phyloP scores from a whole-genome alignment of 2,329 filamentous ascomycete genomes.

The Daldinia eschscholtzii region DNA sequence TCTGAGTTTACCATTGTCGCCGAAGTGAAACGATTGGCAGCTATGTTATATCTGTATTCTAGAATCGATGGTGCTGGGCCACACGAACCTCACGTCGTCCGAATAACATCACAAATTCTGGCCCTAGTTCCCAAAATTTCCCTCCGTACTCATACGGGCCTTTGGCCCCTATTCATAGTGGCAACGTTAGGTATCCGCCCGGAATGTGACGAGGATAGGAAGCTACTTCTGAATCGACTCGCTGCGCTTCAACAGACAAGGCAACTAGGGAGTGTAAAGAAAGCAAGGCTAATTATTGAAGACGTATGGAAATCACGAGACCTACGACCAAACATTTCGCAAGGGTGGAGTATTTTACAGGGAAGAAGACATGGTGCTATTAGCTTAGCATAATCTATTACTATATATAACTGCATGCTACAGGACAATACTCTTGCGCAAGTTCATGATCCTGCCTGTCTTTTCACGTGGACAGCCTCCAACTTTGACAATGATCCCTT shows the following conservation, averaged over 20 bases:
- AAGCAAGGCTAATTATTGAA: constrained; percentile 50
- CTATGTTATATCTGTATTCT: constrained; percentile 50
- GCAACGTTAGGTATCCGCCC: constrained; percentile 49
- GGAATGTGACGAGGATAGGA: constrained; percentile 48
- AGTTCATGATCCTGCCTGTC: not conserved
- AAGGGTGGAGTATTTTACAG: constrained; percentile 39
- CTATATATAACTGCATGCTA: not conserved
- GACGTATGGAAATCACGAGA: constrained; percentile 52
- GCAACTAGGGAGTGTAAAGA: constrained; percentile 51
- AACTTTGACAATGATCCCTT: not conserved
- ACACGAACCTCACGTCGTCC: constrained; percentile 43
- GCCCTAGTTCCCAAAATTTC: constrained; percentile 45
- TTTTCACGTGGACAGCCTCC: not conserved
- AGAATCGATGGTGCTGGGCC: constrained; percentile 47
- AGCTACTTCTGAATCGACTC: constrained; percentile 44
- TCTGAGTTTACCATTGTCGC: constrained; percentile 39
- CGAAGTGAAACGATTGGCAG: constrained; percentile 48
- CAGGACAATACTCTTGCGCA: not conserved
- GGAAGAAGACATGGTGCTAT: constrained; percentile 42
- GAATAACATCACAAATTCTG: constrained; percentile 45
- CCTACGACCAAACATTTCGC: constrained; percentile 28
- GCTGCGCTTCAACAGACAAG: constrained; percentile 48
- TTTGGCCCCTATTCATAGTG: constrained; percentile 52
- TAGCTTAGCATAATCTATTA: constrained; percentile 45
- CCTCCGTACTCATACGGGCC: constrained; percentile 47